Conservation (phyloP, 805 yeast genomes). For the Helenozyma rhizophorensis region DNA sequence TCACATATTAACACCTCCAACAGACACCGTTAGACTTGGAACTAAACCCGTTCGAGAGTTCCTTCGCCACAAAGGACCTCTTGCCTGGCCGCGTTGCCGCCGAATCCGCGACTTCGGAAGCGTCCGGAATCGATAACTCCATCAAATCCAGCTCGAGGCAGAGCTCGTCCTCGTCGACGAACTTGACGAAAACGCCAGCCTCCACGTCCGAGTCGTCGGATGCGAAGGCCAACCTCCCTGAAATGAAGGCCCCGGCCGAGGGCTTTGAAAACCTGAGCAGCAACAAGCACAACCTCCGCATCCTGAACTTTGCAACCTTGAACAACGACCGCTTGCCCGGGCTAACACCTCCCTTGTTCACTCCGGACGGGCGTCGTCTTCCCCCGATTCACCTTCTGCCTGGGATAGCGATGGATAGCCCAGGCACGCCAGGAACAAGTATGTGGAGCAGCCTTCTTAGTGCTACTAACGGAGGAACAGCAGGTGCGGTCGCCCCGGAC, state of each 20-base stretch:
- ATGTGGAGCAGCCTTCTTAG: conserved; percentile 46
- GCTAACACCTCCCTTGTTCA: conserved; percentile 46
- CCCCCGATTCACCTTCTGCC: conserved; percentile 52
- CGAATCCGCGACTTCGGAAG: not conserved
- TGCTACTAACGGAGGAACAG: conserved; percentile 28
- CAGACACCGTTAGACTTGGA: conserved; percentile 67
- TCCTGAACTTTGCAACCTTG: conserved; percentile 29
- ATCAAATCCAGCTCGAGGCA: conserved; percentile 4
- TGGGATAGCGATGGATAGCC: conserved; percentile 35
- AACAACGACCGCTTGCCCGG: conserved; percentile 26
- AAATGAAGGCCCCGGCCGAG: not conserved
- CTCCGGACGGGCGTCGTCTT: conserved; percentile 57
- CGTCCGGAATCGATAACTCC: conserved; percentile 1
- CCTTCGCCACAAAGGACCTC: conserved; percentile 68
- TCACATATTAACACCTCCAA: conserved; percentile 19
- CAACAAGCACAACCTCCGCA: conserved; percentile 33
- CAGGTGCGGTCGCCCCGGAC: conserved; percentile 3
- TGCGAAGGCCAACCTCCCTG: not conserved
- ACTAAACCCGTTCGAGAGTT: conserved; percentile 92
- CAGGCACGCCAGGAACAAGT: conserved; percentile 49
- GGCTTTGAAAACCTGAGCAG: conserved; percentile 1
- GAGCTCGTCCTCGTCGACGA: not conserved
- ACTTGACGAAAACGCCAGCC: not conserved
- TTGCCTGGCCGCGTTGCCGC: conserved; percentile 7
- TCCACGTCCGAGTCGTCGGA: not conserved